Base-by-base conservation (phyloP, 495 filamentous ascomycete genomes). In the Talaromyces liani region DNA sequence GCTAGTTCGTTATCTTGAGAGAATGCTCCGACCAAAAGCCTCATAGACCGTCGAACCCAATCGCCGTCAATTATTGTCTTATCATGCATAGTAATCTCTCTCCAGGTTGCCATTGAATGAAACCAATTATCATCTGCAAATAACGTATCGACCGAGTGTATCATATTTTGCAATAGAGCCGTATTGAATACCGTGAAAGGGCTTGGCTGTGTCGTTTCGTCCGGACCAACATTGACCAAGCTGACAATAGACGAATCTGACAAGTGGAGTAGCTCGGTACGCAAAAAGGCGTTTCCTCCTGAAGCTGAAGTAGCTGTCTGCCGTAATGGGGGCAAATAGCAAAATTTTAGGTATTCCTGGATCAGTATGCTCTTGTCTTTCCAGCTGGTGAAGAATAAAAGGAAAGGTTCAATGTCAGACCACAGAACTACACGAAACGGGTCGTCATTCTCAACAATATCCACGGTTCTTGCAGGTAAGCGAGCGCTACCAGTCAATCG, bases 391-490 rank as follows among this genome's bases (percentile, higher is more conserved):
- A 89, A 77, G 60, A 75, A 73, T n/a, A 85, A 70, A 33, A 96
- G 65, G 53, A 87, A 79, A 1, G 84, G 77, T 65, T 82, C 72
- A 14, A 97, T 77, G 71, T 98, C 94, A 10, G 87, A 86, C 64
- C 87, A 90, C 63, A 97, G 80, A 53, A 96, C 80, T 4, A 92
- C 82, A 45, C 89, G 80, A 67, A 84, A 94, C 6, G 91, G 88
- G 67, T 96, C 93, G 63, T 93, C 88, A 60, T 88, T 82, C 9
- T 82, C 81, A 41, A 83, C 79, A 58, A 88, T 85, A 77, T 88
- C 77, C 59, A 86, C 69, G 51, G 82, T 84, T 31, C 89, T 85
- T 10, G 86, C 87, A 10, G 92, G 91, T 65, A 87, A 77, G 62
- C 74, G 76, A 8, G 86, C 75, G 33, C 71, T 69, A 25, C 65